Conservation (phyloP, 176 grass and related monocot species). For the Oryza punctata region DNA sequence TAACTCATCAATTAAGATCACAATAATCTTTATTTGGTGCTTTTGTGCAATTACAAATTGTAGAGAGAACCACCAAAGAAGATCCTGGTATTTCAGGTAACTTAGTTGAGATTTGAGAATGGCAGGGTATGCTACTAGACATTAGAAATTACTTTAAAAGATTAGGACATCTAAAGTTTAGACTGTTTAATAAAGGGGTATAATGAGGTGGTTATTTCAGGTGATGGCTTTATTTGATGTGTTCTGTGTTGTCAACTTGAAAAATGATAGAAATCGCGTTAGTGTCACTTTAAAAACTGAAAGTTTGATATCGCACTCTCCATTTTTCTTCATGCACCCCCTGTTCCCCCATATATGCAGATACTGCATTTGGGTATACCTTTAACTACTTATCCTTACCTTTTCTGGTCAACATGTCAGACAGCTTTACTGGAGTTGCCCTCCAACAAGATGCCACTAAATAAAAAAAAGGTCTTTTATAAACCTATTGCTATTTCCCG, state of each 20-base stretch:
- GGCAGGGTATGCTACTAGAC: conserved; percentile 3
- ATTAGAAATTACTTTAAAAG: background rate
- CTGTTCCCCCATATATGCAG: background rate
- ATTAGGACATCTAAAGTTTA: background rate
- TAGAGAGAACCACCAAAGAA: background rate
- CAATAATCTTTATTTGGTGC: background rate
- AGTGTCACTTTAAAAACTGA: conserved; percentile 15
- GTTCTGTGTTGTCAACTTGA: background rate
- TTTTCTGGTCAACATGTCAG: conserved; percentile 7
- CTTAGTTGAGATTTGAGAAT: background rate
- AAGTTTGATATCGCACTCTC: background rate
- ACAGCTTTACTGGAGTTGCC: conserved; percentile 22
- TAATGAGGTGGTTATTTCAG: conserved; percentile 16
- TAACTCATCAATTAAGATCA: conserved; percentile 24
- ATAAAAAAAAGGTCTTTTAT: conserved; percentile 31
- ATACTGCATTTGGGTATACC: background rate
- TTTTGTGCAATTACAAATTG: background rate
- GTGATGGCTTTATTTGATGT: background rate
- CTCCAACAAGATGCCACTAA: conserved; percentile 36
- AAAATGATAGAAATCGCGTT: conserved; percentile 2
- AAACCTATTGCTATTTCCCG: conserved; percentile 24
- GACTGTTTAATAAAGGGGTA: background rate
- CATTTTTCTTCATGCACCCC: background rate
- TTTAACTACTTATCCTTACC: conserved; percentile 15
- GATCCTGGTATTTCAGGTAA: conserved; percentile 18